Conservation (phyloP, 2,329 filamentous ascomycete genomes). For the Fusarium miscanthi region DNA sequence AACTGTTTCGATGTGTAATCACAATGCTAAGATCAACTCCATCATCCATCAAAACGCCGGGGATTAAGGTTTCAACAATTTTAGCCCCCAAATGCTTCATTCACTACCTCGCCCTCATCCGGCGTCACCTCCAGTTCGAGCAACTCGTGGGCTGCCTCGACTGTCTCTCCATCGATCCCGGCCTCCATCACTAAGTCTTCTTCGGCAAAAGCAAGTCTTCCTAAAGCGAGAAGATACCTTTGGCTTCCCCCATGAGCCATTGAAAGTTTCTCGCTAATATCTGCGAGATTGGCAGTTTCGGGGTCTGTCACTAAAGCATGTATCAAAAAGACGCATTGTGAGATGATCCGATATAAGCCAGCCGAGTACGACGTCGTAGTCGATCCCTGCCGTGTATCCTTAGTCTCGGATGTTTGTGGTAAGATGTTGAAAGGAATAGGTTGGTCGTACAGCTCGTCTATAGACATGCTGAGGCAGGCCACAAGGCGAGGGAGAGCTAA, state of each 20-base stretch:
- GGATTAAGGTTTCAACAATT: neutral
- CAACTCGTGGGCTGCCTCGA: conserved; percentile 83
- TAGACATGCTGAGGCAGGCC: conserved; percentile 69
- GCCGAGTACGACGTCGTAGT: conserved; percentile 36
- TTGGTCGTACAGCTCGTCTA: conserved; percentile 78
- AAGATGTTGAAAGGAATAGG: conserved; percentile 56
- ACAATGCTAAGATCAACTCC: neutral
- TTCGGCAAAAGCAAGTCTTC: conserved; percentile 83
- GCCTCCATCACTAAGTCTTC: conserved; percentile 82
- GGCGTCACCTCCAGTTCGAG: conserved; percentile 84
- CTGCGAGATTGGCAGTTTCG: conserved; percentile 57
- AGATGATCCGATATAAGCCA: conserved; percentile 59
- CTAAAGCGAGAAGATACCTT: conserved; percentile 83
- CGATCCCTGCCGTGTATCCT: neutral
- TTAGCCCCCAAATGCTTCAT: conserved; percentile 55
- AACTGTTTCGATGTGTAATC: neutral
- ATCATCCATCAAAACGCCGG: conserved; percentile 27
- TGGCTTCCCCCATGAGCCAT: conserved; percentile 79
- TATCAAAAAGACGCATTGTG: conserved; percentile 60
- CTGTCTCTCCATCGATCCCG: conserved; percentile 80
- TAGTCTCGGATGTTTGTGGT: conserved; percentile 30
- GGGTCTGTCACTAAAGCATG: conserved; percentile 64
- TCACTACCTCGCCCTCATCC: conserved; percentile 66
- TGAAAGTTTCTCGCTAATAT: conserved; percentile 78
- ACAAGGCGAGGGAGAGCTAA: conserved; percentile 80